Evolutionary conservation across 805 yeast genomes (phyloP).

Genomic region (Sugiyamaella marilandica): DNA sequence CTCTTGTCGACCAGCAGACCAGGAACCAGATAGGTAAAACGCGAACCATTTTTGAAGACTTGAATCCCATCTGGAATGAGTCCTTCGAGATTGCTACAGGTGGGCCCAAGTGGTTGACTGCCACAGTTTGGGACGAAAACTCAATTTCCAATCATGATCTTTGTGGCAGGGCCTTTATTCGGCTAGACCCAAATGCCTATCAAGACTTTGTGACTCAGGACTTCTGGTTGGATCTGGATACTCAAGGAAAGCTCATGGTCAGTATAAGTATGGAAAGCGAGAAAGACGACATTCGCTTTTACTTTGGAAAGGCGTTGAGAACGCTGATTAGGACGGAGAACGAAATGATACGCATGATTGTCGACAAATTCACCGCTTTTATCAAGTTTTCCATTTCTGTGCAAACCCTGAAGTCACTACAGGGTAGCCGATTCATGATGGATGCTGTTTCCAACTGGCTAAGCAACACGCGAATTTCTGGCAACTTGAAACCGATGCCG

Average conservation of each 20-base stretch:
- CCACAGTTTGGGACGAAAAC: constrained; percentile 68
- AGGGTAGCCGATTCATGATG: constrained; percentile 27
- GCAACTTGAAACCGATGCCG: constrained; percentile 1
- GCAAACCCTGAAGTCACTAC: constrained; percentile 48
- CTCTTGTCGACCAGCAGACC: constrained; percentile 53
- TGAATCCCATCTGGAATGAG: constrained; percentile 83
- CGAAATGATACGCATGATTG: constrained; percentile 62
- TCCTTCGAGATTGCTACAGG: constrained; percentile 59
- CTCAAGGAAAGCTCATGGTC: constrained; percentile 63
- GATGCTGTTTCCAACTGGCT: constrained; percentile 33
- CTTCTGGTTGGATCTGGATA: constrained; percentile 52
- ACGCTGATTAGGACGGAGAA: constrained; percentile 60
- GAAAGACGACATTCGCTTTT: constrained; percentile 72
- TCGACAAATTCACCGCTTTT: constrained; percentile 63
- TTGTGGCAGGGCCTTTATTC: constrained; percentile 59
- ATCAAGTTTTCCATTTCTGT: constrained; percentile 56
- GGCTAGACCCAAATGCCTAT: constrained; percentile 58
- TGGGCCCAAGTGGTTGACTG: constrained; percentile 45
- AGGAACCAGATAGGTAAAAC: constrained; percentile 64
- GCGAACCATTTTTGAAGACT: constrained; percentile 51
- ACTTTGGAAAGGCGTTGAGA: constrained; percentile 70
- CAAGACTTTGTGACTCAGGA: constrained; percentile 64
- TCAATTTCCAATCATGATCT: constrained; percentile 51
- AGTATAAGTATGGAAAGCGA: constrained; percentile 76
- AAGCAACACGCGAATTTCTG: constrained; percentile 22